Base-by-base conservation (phyloP, 2,329 filamentous ascomycete genomes). In the Aschersonia sp. region DNA sequence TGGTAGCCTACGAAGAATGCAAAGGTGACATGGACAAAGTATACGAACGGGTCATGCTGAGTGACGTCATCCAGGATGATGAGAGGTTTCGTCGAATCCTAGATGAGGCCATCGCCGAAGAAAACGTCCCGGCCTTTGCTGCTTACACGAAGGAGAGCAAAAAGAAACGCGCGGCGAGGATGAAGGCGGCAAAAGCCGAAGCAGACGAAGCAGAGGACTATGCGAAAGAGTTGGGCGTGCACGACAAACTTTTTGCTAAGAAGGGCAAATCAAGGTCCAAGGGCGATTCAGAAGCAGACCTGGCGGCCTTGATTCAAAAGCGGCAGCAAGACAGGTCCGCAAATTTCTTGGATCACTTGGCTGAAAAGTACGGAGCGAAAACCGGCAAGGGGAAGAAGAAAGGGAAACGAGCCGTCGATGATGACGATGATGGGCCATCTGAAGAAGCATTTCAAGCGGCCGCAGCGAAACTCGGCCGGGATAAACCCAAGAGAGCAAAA, bases 11-110 rank as follows among this genome's bases (percentile, higher is more conserved):
- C 65, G 79, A 79, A 55, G 71, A 80, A 53, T 69, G 68, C 58
- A 72, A 87, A 59, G 92, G 92, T 35, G 72, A 85, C 52, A 80
- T 97, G 78, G 78, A 84, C 56, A 66, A 65, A 14, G 67, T 98
- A 1, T 97, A 94, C 64, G 78, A 88, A 60, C 69, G 70, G 0
- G 83, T 98, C 41, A 94, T 98, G 81, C 73, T 96, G 43, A 94
- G 87, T 56, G 76, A 90, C 58, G 81, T 88, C 8, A 60, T 87
- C 2, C 79, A 84, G 47, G 92, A 98, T 55, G 92, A 98, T 56
- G 81, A 84, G 47, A 75, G 92, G 7, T 96, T 95, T 66, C 76
- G 87, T 11, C 65, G 60, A 12, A 86, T 94, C 43, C 87, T 98
- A 47, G 79, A 94, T 58, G 72, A 79, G 37, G 92, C 88, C 4